These are phyloP conservation scores for Pisolithus sp. DNA, from an alignment of 768 basidiomycete genomes.

Conservation along the genomic window DNA sequence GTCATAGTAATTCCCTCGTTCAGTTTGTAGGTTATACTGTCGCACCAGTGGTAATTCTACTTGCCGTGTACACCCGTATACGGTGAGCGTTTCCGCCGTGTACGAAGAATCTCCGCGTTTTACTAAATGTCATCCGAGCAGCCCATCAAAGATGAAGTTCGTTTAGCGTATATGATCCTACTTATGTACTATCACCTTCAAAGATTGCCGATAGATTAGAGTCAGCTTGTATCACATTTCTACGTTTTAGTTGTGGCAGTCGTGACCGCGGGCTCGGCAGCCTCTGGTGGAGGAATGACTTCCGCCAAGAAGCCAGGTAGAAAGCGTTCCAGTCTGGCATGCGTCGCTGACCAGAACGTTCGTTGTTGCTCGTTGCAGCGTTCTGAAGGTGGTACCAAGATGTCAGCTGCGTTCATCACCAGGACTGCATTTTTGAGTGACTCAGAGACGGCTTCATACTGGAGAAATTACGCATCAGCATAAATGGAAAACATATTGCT, in stretches of 20 bases:
- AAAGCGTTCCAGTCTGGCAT: slow-evolving; percentile 84
- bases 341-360: slow-evolving; percentile 79
- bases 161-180: slow-evolving; percentile 20
- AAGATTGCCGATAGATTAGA: not conserved
- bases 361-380: slow-evolving; percentile 53
- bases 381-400: slow-evolving; percentile 61
- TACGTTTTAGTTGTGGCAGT: slow-evolving; percentile 2
- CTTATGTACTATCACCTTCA: no score
- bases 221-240: not conserved
- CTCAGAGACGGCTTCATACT: slow-evolving; percentile 96
- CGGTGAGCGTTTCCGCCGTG: slow-evolving; percentile 35
- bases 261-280: not conserved
- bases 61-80: slow-evolving; percentile 39
- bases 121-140: slow-evolving; percentile 18
- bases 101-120: not conserved
- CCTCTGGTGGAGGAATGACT: slow-evolving; percentile 44
- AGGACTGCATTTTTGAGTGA: slow-evolving; percentile 94
- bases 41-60: slow-evolving; percentile 45
- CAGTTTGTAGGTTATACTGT: slow-evolving; percentile 48
- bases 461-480: slow-evolving; percentile 5
- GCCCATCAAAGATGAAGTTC: slow-evolving; percentile 62
- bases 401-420: slow-evolving; percentile 87
- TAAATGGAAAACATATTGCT: not conserved
- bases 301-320: slow-evolving; percentile 83
- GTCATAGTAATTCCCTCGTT: slow-evolving; percentile 31